Base-by-base conservation (phyloP, 768 basidiomycete species). In the Tylopilus felleus region DNA sequence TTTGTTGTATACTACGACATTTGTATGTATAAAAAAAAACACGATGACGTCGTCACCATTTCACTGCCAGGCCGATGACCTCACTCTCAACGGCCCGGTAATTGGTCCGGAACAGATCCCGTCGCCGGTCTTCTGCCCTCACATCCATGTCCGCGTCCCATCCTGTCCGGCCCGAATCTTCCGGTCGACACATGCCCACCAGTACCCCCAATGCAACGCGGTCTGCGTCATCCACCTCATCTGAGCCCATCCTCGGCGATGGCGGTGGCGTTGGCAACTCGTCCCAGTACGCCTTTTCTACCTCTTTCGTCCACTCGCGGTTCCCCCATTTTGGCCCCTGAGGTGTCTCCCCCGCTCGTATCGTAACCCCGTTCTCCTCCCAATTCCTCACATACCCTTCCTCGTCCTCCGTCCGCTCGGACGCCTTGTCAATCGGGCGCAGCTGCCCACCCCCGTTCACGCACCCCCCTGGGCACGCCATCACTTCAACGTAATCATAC, bases 381-480 rank as follows among this genome's bases (percentile, higher is more conserved):
- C 87, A 84, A 43, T 86, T 77, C 58, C 88, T 73, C 53, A 70
- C 60, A 62, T 83, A 84, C 9, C 88, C 88, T 67, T 92, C 90
- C 49, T 74, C 82, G 64, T 93, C 80, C 46, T 52, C 61, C n/a
- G 52, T 51, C 38, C 65, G 65, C 40, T 66, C 67, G 25, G 61
- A 50, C 8, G 49, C 51, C 40, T 58, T 58, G 41, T 56, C 38
- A 41, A 52, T 55, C 22, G 56, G 59, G 31, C 63, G 57, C 39
- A 70, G 70, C 75, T 98, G 97, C 6, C 97, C 97, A 21, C 96
- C 97, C 8, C 97, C 97, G 67, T 98, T 98, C 39, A 97, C 92
- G 69, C 97, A 98, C 17, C 97, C 97, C 0, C 88, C 86, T 0
- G 97, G 97, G 74, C 97, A 99, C 31, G 97, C 97, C 97, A 99